Percentiles rank a stretch among this genome's conserved stretches.
These are phyloP conservation scores for Fraxinus baroniana DNA, from an alignment of 305 asterid species.

Conservation along the genomic window DNA sequence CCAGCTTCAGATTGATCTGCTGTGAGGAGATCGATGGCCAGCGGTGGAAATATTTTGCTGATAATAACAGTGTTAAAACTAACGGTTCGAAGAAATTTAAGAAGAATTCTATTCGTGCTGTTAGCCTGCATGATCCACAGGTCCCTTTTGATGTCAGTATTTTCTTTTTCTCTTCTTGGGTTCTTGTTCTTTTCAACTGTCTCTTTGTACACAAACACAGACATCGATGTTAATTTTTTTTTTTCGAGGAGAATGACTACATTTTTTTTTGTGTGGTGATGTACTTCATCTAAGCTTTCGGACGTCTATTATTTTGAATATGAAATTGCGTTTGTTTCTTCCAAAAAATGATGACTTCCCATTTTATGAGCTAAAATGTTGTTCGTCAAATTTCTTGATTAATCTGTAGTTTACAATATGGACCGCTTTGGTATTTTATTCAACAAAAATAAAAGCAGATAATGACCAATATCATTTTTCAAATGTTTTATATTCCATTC, in stretches of 20 bases:
- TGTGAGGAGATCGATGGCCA: conserved; percentile 93
- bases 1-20: conserved; percentile 75
- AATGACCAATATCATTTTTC: background rate
- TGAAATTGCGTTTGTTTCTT: background rate
- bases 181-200: background rate
- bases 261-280: background rate
- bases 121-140: conserved; percentile 68
- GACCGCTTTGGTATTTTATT: background rate
- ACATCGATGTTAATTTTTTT: background rate
- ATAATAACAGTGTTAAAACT: conserved; percentile 23
- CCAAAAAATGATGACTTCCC: background rate
- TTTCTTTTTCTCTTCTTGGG: background rate
- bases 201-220: background rate
- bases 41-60: conserved; percentile 77
- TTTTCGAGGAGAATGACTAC: background rate
- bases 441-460: background rate
- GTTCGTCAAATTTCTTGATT: background rate
- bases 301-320: background rate
- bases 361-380: conserved; percentile 1
- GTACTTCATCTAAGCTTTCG: background rate
- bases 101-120: conserved; percentile 69
- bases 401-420: background rate
- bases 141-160: conserved; percentile 66
- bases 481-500: background rate
- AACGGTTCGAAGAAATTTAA: conserved; percentile 45